These are phyloP conservation scores for Lepidium africanum DNA, from an alignment of 345 rosid genomes.

Conservation along the genomic window DNA sequence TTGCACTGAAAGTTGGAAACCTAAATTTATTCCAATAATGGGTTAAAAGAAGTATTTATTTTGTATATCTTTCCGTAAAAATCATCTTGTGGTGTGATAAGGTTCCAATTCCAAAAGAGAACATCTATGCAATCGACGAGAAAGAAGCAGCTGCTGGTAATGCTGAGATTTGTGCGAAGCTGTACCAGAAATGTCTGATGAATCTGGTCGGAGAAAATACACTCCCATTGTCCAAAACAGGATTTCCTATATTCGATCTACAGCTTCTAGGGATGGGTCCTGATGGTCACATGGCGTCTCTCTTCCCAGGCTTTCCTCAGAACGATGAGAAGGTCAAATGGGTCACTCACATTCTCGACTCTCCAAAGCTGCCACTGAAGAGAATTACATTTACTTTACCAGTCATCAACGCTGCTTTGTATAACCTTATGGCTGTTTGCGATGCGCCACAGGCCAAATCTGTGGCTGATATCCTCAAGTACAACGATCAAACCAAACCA, in stretches of 20 bases:
- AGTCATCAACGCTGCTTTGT: slow-evolving; percentile 62
- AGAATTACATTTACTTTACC: slow-evolving; percentile 86
- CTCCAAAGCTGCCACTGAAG: slow-evolving; percentile 71
- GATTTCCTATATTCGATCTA: slow-evolving; percentile 75
- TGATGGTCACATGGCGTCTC: slow-evolving; percentile 82
- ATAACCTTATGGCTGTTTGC: slow-evolving; percentile 57
- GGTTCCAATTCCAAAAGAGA: slow-evolving; percentile 50
- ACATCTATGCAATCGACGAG: slow-evolving; percentile 67
- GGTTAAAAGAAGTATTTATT: too few species aligned
- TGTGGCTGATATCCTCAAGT: slow-evolving; percentile 17
- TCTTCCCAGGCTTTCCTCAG: slow-evolving; percentile 66
- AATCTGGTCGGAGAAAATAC: slow-evolving; percentile 33
- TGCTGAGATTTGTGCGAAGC: slow-evolving; percentile 10
- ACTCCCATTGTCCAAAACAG: slow-evolving; percentile 32
- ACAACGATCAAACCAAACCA: slow-evolving; percentile 18
- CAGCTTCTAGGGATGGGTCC: slow-evolving; percentile 86
- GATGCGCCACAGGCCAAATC: slow-evolving; percentile 53
- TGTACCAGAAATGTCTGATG: slow-evolving; percentile 44
- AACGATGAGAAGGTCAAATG: slow-evolving; percentile 51
- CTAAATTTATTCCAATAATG: too few species aligned
- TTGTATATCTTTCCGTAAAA: too few species aligned
- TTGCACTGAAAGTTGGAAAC: too few species aligned
- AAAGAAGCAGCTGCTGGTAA: slow-evolving; percentile 55
- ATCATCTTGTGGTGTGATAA: too few species aligned
- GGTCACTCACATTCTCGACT: slow-evolving; percentile 63